Base-by-base conservation (phyloP, 177 flowering plant genomes). In the Vitis hybrid region DNA sequence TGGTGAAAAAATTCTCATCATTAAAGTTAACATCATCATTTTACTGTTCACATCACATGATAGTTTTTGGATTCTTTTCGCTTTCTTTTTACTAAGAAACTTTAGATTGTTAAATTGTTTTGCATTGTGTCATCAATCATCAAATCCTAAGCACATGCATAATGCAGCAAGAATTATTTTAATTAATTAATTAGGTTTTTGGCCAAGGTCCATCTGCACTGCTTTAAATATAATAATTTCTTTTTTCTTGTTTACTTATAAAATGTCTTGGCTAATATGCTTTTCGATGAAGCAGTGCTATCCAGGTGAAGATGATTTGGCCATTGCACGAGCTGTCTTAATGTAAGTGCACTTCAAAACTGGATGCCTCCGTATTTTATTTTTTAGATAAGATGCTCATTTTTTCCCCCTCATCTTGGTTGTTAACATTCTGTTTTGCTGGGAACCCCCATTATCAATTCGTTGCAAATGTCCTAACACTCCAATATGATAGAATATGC, bases 281-380 rank as follows among this genome's bases (percentile, higher is more conserved):
- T 70, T 66, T 66, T 76, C 18, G 19, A 70, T 49, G 57, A 48
- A 84, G 79, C 88, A 95, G 99, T 95, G 99, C 79, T 95, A 93
- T 84, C 94, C 98, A 21, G 99, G 97, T 65, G 99, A 95, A 87
- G 99, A 91, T 86, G 99, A 95, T 75, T 32, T 95, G 79, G 98
- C 99, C 60, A 86, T 95, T 84, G 94, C 92, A 48, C 84, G 99
- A 34, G 98, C 93, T 59, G 77, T 88, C 75, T 81, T 95, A 65
- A 83, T 88, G 99, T 95, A 78, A 90, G 94, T 73, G 32, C 54
- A 51, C 60, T 50, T 60, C 51, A 68, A 69, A 14, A 12, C 26
- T 50, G 1, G 8, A 63, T 34, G 12, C 26, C 26, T 48, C 55
- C 65, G 2, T 64, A 26, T 54, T 48, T 19, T 30, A 13, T 23